Evolutionary conservation across 2,329 filamentous ascomycete genomes (phyloP).

Genomic region (Ascosphaera aggregata): DNA sequence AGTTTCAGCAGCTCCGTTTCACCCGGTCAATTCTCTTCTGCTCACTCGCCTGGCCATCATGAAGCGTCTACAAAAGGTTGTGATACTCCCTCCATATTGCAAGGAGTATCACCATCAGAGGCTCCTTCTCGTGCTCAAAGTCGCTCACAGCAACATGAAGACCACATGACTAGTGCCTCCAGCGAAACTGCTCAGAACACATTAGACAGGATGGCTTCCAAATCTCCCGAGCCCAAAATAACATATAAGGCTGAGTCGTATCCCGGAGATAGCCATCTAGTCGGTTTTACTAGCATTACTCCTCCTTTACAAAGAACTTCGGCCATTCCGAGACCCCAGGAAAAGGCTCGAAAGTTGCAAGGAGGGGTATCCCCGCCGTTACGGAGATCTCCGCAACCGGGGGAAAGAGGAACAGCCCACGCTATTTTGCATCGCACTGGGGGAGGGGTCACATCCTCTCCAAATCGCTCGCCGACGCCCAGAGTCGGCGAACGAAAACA

Average conservation of each 20-base stretch:
- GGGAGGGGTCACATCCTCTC: conserved; percentile 6
- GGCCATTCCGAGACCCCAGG: neutral
- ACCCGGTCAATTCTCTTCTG: neutral
- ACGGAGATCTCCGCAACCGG: conserved; percentile 1
- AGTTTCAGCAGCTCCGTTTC: neutral
- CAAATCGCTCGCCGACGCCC: conserved; percentile 8
- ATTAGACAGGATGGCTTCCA: neutral
- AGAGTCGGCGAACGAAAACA: conserved; percentile 7
- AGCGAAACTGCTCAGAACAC: neutral
- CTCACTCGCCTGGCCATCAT: neutral
- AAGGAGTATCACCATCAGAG: neutral
- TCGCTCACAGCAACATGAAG: neutral
- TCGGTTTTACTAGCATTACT: neutral
- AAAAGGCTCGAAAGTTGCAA: neutral
- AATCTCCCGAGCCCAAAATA: neutral
- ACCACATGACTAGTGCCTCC: neutral
- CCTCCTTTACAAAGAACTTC: neutral
- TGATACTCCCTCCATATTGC: neutral
- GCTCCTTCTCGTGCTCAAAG: neutral
- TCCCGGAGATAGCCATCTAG: neutral
- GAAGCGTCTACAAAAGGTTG: neutral
- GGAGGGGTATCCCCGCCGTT: neutral
- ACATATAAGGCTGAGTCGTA: neutral
- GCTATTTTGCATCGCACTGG: neutral
- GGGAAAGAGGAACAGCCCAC: neutral